Percentiles rank a stretch among this genome's conserved stretches.
phyloP scores from a whole-genome alignment of 1,284 basidiomycete species.

The Leucoagaricus sp. region DNA sequence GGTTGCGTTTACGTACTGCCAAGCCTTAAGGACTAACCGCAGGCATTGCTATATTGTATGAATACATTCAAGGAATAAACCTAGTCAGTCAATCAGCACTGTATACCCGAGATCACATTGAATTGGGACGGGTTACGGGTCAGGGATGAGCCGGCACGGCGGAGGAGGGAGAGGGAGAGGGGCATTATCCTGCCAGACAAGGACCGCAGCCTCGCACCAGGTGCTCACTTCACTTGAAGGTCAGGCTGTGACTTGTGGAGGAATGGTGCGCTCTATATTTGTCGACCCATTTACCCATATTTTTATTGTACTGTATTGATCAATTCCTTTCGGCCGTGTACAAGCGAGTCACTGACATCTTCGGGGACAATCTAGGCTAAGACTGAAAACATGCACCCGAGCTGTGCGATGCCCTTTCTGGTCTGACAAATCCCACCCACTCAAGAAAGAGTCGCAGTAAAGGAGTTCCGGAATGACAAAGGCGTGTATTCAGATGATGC shows the following conservation, averaged over 20 bases:
- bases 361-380: not conserved
- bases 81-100: conserved; percentile 4
- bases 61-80: not conserved
- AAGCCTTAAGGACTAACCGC: not conserved
- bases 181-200: too few relatives aligned
- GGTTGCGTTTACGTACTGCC: not conserved
- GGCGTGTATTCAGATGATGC: not conserved
- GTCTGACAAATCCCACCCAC: too few relatives aligned
- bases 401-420: too few relatives aligned
- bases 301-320: not conserved
- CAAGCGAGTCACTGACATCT: not conserved
- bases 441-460: not conserved
- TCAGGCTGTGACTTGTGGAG: not conserved
- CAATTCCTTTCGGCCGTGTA: conserved; percentile 3
- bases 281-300: not conserved
- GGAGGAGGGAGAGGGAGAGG: not conserved
- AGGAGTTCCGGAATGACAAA: not conserved
- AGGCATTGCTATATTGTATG: not conserved
- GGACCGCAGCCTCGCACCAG: not conserved
- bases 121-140: not conserved
- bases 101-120: not conserved
- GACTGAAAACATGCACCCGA: too few relatives aligned
- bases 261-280: conserved; percentile 7
- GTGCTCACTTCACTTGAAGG: too few relatives aligned
- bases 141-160: conserved; percentile 7